Evolutionary conservation across 2,329 filamentous ascomycete species (phyloP), one percentile per base, ranked within the genome.

Genomic region (Penicillium sp.): DNA sequence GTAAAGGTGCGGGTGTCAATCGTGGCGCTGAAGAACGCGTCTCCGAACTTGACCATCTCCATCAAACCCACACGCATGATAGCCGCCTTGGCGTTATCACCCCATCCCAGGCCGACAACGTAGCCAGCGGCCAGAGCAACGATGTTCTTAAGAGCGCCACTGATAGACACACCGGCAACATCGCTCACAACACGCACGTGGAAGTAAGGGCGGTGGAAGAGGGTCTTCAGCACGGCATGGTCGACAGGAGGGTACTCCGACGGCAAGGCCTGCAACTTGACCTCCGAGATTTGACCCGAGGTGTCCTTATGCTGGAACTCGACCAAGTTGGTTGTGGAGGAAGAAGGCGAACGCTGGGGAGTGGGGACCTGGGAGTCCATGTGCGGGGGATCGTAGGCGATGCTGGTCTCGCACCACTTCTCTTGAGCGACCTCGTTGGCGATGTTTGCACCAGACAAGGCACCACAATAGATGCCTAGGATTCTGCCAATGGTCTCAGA

Each of bases 21-120:
- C 1, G 89, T 90, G 66, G 92, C 83, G 18, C 86, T 85, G 72
- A 97, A 99, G 80, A 97, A 99, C 65, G 88, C 86, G 73, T 92
- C 91, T 61, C 93, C 93, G 65, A 99, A 99, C 70, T 89, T 88
- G 68, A 97, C 91, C 88, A 97, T 96, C 77, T 99, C 94, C 65
- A 97, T 82, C 44, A 99, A 84, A 8, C 94, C 94, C 21, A 97
- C 88, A 40, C 94, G 89, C 91, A 99, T 97, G 57, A 99, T 87
- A 44, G 94, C 94, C n/a, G 94, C 91, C 79, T 99, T 97, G 62
- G 93, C 93, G 65, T 97, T 99, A 79, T 97, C 92, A 68, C 94
- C 94, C 93, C 94, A 99, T 62, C 93, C 93, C 58, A 93, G 85
- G 35, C 94, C 94, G 62, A 96, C 91, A 42, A 97, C 91, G 74